Percentiles rank a stretch among this genome's conserved stretches.
These are phyloP conservation scores for Stevia rebaudiana DNA, from an alignment of 140 eudicot species.

Conservation along the genomic window DNA sequence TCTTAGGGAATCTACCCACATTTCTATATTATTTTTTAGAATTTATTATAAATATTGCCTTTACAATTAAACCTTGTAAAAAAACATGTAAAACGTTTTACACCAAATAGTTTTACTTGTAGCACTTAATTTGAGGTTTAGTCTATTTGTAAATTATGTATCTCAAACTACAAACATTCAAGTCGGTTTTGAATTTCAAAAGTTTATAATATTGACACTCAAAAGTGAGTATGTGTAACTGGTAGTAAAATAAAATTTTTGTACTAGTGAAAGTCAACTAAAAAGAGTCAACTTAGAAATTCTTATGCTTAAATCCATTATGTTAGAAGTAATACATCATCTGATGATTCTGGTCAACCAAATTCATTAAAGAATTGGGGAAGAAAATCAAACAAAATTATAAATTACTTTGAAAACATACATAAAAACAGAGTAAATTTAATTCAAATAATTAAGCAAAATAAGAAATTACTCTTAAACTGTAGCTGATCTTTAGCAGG, in stretches of 20 bases:
- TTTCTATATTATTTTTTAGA: background rate
- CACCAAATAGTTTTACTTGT: background rate
- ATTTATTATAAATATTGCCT: background rate
- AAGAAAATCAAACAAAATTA: slow-evolving; percentile 9
- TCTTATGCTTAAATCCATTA: slow-evolving; percentile 12
- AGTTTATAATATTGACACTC: background rate
- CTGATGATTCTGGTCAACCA: background rate
- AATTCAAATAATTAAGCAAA: background rate
- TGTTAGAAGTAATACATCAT: slow-evolving; percentile 15
- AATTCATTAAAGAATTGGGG: slow-evolving; percentile 16
- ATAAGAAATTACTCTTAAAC: slow-evolving; percentile 52
- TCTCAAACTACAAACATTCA: background rate
- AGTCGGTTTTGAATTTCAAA: background rate
- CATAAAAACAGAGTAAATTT: background rate
- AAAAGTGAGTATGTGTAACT: background rate
- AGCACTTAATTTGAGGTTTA: background rate
- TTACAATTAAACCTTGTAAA: background rate
- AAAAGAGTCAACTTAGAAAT: slow-evolving; percentile 12
- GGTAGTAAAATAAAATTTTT: background rate
- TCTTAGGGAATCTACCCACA: background rate
- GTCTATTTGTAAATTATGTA: background rate
- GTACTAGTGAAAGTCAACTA: slow-evolving; percentile 20
- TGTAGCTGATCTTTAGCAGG: slow-evolving; percentile 71
- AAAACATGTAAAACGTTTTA: background rate
- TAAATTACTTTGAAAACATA: background rate